These are phyloP conservation scores for Pleurotus tuber-regium DNA, from an alignment of 768 basidiomycete species.

Conservation along the genomic window DNA sequence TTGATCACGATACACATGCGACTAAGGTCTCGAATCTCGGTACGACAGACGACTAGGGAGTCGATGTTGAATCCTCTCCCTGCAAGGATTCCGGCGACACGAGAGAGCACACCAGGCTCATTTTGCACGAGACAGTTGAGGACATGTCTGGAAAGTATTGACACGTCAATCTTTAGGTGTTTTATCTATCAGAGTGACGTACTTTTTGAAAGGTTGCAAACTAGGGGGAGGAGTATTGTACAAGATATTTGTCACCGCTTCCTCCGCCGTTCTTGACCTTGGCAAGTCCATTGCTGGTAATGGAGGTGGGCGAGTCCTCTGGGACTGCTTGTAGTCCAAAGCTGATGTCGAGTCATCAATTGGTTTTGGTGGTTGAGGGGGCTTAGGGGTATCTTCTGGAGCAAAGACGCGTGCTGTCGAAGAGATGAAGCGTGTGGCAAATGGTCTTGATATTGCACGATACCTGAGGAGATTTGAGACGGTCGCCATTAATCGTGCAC, in stretches of 20 bases:
- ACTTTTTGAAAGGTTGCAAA: conserved; percentile 92
- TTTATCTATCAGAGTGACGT: conserved; percentile 26
- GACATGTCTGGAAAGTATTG: conserved; percentile 69
- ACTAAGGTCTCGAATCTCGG: conserved; percentile 94
- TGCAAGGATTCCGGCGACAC: conserved; percentile 96
- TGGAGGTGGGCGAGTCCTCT: conserved; percentile 74
- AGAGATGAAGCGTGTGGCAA: conserved; percentile 35
- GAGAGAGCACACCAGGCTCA: conserved; percentile 98
- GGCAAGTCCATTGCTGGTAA: conserved; percentile 86
- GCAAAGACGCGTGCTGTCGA: conserved; percentile 30
- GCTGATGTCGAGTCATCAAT: conserved; percentile 95
- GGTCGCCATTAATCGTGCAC: neutral
- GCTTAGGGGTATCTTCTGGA: conserved; percentile 28
- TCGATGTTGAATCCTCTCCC: conserved; percentile 99
- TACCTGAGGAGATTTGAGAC: neutral
- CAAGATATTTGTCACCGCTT: conserved; percentile 95
- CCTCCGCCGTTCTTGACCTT: conserved; percentile 81
- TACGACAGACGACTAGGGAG: conserved; percentile 96
- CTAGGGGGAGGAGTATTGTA: conserved; percentile 96
- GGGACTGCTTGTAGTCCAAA: conserved; percentile 83
- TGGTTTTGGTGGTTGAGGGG: conserved; percentile 71
- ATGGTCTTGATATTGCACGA: conserved; percentile 9
- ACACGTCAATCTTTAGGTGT: no score
- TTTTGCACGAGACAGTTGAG: conserved; percentile 99
- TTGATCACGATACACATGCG: conserved; percentile 97